Percentiles rank a stretch among this genome's conserved stretches.
phyloP scores from a whole-genome alignment of 352 stramenopile species.

The Phytopythium mirpurense region DNA sequence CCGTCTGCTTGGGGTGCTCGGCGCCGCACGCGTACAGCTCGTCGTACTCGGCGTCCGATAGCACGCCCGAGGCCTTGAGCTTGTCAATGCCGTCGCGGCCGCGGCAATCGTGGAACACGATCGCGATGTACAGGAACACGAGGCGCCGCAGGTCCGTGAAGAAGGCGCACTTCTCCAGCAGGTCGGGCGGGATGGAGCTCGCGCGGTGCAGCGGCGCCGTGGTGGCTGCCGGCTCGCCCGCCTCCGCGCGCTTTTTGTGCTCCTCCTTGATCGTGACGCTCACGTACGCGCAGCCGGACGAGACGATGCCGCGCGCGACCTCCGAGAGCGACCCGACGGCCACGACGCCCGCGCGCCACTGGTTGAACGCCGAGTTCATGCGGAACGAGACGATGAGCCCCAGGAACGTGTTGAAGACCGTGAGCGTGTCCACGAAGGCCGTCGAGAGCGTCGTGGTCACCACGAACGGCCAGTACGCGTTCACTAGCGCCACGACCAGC shows the following conservation, averaged over 20 bases:
- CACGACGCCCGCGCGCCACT: slow-evolving; percentile 70
- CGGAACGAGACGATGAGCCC: slow-evolving; percentile 76
- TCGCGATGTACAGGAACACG: slow-evolving; percentile 81
- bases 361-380: slow-evolving; percentile 75
- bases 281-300: slow-evolving; percentile 59
- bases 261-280: slow-evolving; percentile 36
- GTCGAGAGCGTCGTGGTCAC: slow-evolving; percentile 58
- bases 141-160: slow-evolving; percentile 69
- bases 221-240: not conserved
- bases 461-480: slow-evolving; percentile 60
- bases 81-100: slow-evolving; percentile 65
- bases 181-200: slow-evolving; percentile 35
- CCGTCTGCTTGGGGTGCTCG: slow-evolving; percentile 37
- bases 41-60: slow-evolving; percentile 64
- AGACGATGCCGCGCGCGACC: slow-evolving; percentile 60
- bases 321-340: slow-evolving; percentile 59
- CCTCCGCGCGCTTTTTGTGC: slow-evolving; percentile 3
- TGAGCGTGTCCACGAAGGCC: slow-evolving; percentile 73
- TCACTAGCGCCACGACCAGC: slow-evolving; percentile 34
- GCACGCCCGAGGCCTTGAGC: slow-evolving; percentile 45
- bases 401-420: slow-evolving; percentile 85
- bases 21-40: slow-evolving; percentile 67
- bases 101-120: slow-evolving; percentile 75
- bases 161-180: slow-evolving; percentile 74
- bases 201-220: not conserved